Conservation (phyloP, 2,329 filamentous ascomycete genomes). For the Penicillium sp. region DNA sequence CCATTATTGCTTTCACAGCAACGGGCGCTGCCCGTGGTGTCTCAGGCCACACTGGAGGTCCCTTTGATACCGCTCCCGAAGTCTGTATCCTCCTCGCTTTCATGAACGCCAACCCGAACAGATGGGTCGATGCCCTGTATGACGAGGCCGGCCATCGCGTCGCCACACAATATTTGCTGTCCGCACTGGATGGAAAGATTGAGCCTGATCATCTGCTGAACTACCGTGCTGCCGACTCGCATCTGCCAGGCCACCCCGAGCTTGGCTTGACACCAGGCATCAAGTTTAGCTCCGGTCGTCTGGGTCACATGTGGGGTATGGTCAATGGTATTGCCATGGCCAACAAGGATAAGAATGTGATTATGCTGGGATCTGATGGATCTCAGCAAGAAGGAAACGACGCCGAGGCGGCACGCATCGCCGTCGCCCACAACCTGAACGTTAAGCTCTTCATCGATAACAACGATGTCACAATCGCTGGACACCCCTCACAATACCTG, state of each 20-base stretch:
- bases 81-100: conserved; percentile 42
- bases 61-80: conserved; percentile 43
- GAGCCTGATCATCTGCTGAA: conserved; percentile 42
- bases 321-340: conserved; percentile 42
- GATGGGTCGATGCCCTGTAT: conserved; percentile 37
- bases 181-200: conserved; percentile 39
- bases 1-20: conserved; percentile 42
- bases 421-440: conserved; percentile 39
- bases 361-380: conserved; percentile 42
- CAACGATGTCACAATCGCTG: conserved; percentile 45
- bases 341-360: conserved; percentile 37
- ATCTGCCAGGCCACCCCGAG: conserved; percentile 43
- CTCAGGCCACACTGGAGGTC: conserved; percentile 41
- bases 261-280: conserved; percentile 41
- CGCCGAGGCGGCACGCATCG: conserved; percentile 42
- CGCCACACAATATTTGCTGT: conserved; percentile 42
- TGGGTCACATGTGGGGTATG: conserved; percentile 44
- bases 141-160: conserved; percentile 44
- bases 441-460: conserved; percentile 44
- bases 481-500: conserved; percentile 41
- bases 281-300: conserved; percentile 43
- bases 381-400: conserved; percentile 46
- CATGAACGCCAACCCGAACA: conserved; percentile 35
- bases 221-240: conserved; percentile 43
- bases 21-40: conserved; percentile 41